Evolutionary conservation across 495 filamentous ascomycete genomes (phyloP).

Genomic region (Penicillium tannophilum): DNA sequence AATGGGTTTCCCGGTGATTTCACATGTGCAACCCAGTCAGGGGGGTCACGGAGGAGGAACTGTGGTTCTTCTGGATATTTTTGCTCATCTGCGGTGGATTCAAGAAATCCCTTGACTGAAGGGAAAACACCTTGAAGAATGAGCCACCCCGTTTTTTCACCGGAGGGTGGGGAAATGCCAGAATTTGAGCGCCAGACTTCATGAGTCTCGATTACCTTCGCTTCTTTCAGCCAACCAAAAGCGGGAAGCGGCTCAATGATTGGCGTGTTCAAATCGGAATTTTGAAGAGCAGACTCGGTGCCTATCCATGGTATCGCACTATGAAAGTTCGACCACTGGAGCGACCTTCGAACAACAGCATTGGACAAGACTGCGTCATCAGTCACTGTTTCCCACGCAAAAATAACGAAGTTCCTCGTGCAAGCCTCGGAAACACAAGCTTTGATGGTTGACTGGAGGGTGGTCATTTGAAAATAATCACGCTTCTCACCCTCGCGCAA

Average conservation of each 20-base stretch:
- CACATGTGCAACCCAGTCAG: conserved; percentile 42
- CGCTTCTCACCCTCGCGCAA: conserved; percentile 47
- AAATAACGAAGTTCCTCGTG: conserved; percentile 47
- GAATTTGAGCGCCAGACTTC: conserved; percentile 52
- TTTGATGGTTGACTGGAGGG: conserved; percentile 49
- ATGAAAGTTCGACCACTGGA: conserved; percentile 61
- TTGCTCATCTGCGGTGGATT: conserved; percentile 26
- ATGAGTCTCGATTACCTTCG: conserved; percentile 53
- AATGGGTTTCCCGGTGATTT: conserved; percentile 48
- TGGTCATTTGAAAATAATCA: conserved; percentile 51
- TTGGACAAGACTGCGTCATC: conserved; percentile 49
- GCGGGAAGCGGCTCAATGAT: conserved; percentile 50
- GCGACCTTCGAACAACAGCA: conserved; percentile 53
- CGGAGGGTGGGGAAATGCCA: conserved; percentile 26
- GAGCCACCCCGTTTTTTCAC: conserved; percentile 29
- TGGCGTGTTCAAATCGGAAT: conserved; percentile 39
- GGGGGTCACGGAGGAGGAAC: conserved; percentile 34
- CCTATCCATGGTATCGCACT: conserved; percentile 56
- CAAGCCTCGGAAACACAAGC: conserved; percentile 57
- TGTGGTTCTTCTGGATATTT: conserved; percentile 13
- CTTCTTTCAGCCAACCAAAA: conserved; percentile 60
- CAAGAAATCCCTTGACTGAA: conserved; percentile 26
- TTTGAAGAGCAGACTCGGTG: conserved; percentile 39
- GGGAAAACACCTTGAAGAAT: conserved; percentile 33
- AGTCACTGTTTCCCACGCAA: conserved; percentile 58